These are phyloP conservation scores for Amanita fuliginea DNA, from an alignment of 768 basidiomycete genomes.

Conservation along the genomic window DNA sequence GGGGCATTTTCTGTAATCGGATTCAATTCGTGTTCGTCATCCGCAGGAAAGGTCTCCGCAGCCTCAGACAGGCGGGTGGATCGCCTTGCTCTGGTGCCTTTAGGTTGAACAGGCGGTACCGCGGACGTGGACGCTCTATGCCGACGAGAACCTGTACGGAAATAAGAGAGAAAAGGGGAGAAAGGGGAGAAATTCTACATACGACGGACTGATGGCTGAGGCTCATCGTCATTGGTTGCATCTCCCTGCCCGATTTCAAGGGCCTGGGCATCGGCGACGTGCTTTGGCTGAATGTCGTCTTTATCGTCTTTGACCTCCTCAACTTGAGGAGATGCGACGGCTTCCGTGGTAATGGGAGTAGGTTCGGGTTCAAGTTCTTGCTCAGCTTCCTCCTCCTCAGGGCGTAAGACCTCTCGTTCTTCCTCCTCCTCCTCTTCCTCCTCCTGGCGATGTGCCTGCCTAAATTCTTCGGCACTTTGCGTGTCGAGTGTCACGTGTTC, in stretches of 20 bases:
- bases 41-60: slow-evolving; percentile 12
- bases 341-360: background rate
- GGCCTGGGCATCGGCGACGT: background rate
- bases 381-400: slow-evolving; percentile 5
- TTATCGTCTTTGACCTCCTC: background rate
- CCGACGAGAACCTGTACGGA: slow-evolving; percentile 17
- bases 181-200: slow-evolving; percentile 8
- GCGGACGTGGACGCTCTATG: slow-evolving; percentile 25
- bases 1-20: slow-evolving; percentile 17
- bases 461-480: background rate
- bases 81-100: slow-evolving; percentile 18
- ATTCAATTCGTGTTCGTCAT: slow-evolving; percentile 15
- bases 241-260: slow-evolving; percentile 11
- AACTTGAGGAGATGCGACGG: background rate
- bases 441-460: slow-evolving; percentile 7
- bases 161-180: background rate
- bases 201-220: slow-evolving; percentile 24
- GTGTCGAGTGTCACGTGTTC: slow-evolving; percentile 9
- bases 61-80: slow-evolving; percentile 18
- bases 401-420: slow-evolving; percentile 3
- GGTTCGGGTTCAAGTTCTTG: slow-evolving; percentile 1
- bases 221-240: slow-evolving; percentile 22
- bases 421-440: slow-evolving; percentile 7
- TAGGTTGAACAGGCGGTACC: slow-evolving; percentile 16
- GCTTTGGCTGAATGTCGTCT: background rate